A percentile compares a stretch with the other conserved stretches of the same genome.
Evolutionary conservation across 2,329 filamentous ascomycete genomes (phyloP).

Genomic region (Tolypocladium capitatum): DNA sequence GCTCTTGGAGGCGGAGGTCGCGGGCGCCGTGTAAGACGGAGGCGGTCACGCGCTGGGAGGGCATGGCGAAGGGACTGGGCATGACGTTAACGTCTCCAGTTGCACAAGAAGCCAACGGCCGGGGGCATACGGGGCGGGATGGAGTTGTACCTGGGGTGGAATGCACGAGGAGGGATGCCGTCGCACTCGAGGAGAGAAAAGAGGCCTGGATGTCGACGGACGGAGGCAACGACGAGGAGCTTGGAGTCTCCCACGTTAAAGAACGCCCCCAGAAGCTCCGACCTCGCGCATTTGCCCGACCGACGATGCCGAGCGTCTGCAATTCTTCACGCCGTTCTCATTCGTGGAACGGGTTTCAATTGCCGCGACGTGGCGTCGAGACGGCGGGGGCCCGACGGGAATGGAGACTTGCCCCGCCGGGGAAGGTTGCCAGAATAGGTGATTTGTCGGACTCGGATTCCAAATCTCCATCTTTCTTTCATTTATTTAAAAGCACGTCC

Average conservation of each 20-base stretch:
- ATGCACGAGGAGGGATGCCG: not conserved
- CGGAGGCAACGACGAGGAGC: not conserved
- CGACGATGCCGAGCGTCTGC: not conserved
- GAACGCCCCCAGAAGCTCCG: not conserved
- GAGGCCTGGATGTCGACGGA: not conserved
- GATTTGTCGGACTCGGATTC: no score
- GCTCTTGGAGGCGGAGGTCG: slow-evolving; percentile 38
- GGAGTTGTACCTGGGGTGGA: not conserved
- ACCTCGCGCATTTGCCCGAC: not conserved
- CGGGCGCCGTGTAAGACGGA: slow-evolving; percentile 41
- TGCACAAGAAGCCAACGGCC: not conserved
- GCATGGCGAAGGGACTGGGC: not conserved
- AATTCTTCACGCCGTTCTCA: not conserved
- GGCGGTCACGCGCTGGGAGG: slow-evolving; percentile 24
- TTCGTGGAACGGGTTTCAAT: not conserved
- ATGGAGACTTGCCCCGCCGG: no score
- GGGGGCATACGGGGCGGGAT: not conserved
- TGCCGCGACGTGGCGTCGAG: no score
- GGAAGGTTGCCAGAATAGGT: no score
- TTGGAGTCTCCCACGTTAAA: no score
- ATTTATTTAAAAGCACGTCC: no score
- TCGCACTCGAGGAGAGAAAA: no score
- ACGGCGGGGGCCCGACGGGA: no score
- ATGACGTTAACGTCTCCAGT: not conserved
- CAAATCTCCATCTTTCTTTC: no score